Evolutionary conservation across 352 stramenopile species (phyloP), one percentile per base, ranked within the genome.

Genomic region (Phytophthora ramorum): DNA sequence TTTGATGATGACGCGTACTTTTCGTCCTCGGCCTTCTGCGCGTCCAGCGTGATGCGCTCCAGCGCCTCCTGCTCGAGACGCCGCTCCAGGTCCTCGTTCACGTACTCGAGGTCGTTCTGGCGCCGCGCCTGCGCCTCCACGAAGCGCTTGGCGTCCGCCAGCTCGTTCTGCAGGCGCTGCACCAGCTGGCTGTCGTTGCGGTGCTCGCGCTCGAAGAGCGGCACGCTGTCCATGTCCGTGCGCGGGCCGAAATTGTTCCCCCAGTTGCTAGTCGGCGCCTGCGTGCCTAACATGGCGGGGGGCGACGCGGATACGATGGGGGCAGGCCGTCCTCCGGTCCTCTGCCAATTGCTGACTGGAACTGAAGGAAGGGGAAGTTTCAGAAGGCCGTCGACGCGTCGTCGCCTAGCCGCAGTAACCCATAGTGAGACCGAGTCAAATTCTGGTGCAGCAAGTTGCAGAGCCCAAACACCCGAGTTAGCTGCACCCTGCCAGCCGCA

Each of bases 21-120:
- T 79, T 96, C 86, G 48, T 96, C 88, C 34, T 93, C 81, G 0
- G 88, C 84, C 46, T 93, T 93, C 51, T 91, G 78, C 16, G 88
- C 80, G 57, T 96, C 88, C 30, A 96, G 73, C 45, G 81, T 84
- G 44, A 96, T 95, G 55, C 85, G 88, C 43, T 96, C 88, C 5
- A 92, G 74, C 55, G 88, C 85, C 70, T 96, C 88, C 51, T 93
- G 82, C 60, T 96, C 88, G 8, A 92, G 59, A 59, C 88, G 76
- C 13, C 86, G 83, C 58, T 96, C 88, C 35, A 96, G 73, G 52
- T 96, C 88, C 57, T 96, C 88, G 57, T 94, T 94, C 56, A 96
- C 86, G 49, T 93, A 93, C 56, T 94, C 88, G 32, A 96, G 73
- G 55, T 96, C 88, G 61, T 94, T 94, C 67, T 94, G 88, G 45